Conservation (phyloP, 805 yeast genomes). For the Candida vartiovaarae region DNA sequence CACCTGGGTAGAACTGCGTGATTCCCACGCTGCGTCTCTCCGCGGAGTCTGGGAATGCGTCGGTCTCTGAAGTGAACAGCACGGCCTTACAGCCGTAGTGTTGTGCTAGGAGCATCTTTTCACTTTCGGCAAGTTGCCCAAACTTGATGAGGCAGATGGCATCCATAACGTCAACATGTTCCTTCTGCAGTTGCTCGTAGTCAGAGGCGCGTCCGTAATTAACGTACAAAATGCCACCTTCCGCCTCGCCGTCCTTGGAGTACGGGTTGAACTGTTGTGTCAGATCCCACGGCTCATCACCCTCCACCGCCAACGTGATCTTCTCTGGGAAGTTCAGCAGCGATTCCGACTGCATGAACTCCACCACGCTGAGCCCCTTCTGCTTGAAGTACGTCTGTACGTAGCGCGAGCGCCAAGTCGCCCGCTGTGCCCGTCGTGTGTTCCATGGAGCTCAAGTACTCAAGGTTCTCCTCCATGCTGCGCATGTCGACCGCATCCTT, state of each 20-base stretch:
- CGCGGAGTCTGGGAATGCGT: conserved; percentile 26
- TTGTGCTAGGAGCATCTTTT: conserved; percentile 50
- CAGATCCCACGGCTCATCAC: conserved; percentile 22
- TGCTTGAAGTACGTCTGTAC: conserved; percentile 51
- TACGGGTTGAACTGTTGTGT: conserved; percentile 60
- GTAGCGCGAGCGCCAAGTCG: conserved; percentile 67
- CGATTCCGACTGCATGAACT: conserved; percentile 43
- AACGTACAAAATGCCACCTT: conserved; percentile 51
- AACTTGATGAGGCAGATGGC: conserved; percentile 55
- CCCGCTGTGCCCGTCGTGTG: conserved; percentile 88
- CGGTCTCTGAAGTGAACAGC: conserved; percentile 45
- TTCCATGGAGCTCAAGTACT: conserved; percentile 37
- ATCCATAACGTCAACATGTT: conserved; percentile 35
- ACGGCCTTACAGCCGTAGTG: conserved; percentile 54
- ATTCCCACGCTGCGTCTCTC: conserved; percentile 45
- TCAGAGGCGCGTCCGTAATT: conserved; percentile 61
- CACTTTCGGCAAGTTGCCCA: conserved; percentile 43
- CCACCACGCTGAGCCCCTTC: conserved; percentile 47
- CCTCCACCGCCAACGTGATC: conserved; percentile 20
- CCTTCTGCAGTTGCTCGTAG: conserved; percentile 32
- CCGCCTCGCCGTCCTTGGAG: conserved; percentile 49
- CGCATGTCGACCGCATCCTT: conserved; percentile 45
- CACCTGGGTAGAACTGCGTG: conserved; percentile 64
- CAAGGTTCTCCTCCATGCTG: conserved; percentile 20
- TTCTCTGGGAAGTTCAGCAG: conserved; percentile 61